These are phyloP conservation scores for Lupinus albus DNA, from an alignment of 306 rosid genomes.

Conservation along the genomic window DNA sequence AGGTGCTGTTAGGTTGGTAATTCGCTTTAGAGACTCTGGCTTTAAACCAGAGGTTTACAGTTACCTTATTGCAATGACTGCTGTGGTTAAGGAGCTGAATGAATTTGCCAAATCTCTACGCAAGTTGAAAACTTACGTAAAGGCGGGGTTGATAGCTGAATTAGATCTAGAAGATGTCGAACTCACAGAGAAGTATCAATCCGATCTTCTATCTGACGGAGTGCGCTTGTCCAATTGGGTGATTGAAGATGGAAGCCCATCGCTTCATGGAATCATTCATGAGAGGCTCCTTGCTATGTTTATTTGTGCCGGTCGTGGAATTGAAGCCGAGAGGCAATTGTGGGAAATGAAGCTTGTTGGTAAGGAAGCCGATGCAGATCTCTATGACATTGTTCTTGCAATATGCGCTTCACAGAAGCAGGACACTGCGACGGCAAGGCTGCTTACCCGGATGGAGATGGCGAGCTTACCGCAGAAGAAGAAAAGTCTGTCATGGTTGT, in stretches of 20 bases:
- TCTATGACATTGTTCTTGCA: slow-evolving; percentile 88
- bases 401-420: slow-evolving; percentile 91
- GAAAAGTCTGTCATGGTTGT: slow-evolving; percentile 86
- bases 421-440: slow-evolving; percentile 56
- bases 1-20: slow-evolving; percentile 75
- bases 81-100: slow-evolving; percentile 89
- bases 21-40: slow-evolving; percentile 78
- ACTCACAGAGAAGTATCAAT: slow-evolving; percentile 71
- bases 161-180: slow-evolving; percentile 60
- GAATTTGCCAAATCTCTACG: slow-evolving; percentile 82
- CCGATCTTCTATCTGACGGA: slow-evolving; percentile 76
- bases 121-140: slow-evolving; percentile 64
- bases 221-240: slow-evolving; percentile 77
- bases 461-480: slow-evolving; percentile 63
- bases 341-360: slow-evolving; percentile 97
- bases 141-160: slow-evolving; percentile 60
- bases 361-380: slow-evolving; percentile 82
- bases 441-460: slow-evolving; percentile 74
- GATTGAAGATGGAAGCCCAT: slow-evolving; percentile 61
- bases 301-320: slow-evolving; percentile 86
- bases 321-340: slow-evolving; percentile 89
- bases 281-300: slow-evolving; percentile 98
- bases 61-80: slow-evolving; percentile 92
- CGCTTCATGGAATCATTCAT: slow-evolving; percentile 68
- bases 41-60: slow-evolving; percentile 89